These are phyloP conservation scores for Solidago caesia DNA, from an alignment of 129 eudicot genomes.

Conservation along the genomic window DNA sequence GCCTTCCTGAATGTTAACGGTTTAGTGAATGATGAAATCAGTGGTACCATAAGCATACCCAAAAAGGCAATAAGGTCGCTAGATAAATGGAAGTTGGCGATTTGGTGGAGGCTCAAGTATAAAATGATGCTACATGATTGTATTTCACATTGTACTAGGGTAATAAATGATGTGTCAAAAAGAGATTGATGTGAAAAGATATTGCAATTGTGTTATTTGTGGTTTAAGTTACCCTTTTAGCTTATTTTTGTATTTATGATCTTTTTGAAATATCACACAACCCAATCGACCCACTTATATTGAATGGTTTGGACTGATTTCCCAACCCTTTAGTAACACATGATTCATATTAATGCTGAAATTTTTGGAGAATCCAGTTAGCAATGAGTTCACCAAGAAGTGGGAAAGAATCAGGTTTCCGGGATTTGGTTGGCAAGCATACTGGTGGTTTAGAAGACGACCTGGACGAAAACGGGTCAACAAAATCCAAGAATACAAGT, in stretches of 20 bases:
- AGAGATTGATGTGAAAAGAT: too few relatives aligned
- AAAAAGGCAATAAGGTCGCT: slow-evolving; percentile 41
- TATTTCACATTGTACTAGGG: slow-evolving; percentile 47
- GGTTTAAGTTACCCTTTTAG: neutral
- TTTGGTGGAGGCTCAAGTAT: slow-evolving; percentile 70
- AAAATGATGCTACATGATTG: slow-evolving; percentile 59
- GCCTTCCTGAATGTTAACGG: slow-evolving; percentile 41
- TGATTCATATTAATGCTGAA: neutral
- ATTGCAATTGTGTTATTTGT: too few relatives aligned
- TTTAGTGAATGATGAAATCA: slow-evolving; percentile 22
- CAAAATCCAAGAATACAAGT: slow-evolving; percentile 3
- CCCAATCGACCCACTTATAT: too few relatives aligned
- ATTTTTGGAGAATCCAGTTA: slow-evolving; percentile 15
- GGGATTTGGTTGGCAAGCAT: neutral
- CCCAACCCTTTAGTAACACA: neutral
- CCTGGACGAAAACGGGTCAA: neutral
- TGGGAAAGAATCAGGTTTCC: neutral
- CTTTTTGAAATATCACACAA: too few relatives aligned
- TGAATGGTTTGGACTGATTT: neutral
- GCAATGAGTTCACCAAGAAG: slow-evolving; percentile 24
- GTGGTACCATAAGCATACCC: neutral
- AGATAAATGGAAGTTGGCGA: slow-evolving; percentile 76
- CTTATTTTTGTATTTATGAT: neutral
- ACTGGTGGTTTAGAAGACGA: neutral
- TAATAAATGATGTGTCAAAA: slow-evolving; percentile 20